Conservation (phyloP, 345 rosid genomes). For the Pseudoturritis turrita region DNA sequence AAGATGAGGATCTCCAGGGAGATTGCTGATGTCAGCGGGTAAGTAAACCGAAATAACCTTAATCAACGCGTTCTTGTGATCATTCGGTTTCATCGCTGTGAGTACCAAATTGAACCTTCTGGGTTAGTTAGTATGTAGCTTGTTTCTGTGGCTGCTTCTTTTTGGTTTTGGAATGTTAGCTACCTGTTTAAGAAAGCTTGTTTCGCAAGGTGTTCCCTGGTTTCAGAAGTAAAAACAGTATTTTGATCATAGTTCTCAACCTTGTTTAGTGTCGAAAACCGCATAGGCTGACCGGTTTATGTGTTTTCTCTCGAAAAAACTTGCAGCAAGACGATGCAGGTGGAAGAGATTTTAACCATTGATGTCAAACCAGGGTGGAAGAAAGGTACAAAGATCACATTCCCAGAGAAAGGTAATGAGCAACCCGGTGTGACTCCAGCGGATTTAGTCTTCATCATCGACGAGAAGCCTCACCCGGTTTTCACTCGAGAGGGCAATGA, state of each 20-base stretch:
- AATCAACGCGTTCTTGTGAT: no score
- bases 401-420: slow-evolving; percentile 53
- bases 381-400: slow-evolving; percentile 53
- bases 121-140: neutral
- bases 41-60: no score
- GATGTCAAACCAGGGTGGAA: slow-evolving; percentile 56
- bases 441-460: slow-evolving; percentile 49
- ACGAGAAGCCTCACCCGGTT: slow-evolving; percentile 60
- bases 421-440: slow-evolving; percentile 41
- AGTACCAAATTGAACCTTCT: neutral
- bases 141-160: no score
- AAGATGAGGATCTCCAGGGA: slow-evolving; percentile 63
- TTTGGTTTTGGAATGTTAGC: no score
- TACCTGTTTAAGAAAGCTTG: no score
- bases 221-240: no score
- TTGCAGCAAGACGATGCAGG: slow-evolving; percentile 42
- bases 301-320: neutral
- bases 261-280: neutral
- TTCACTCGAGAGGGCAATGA: slow-evolving; percentile 59
- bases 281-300: neutral
- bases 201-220: no score
- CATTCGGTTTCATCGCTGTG: neutral
- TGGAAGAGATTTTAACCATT: slow-evolving; percentile 46
- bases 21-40: slow-evolving; percentile 54
- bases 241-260: neutral